Evolutionary conservation across 768 basidiomycete genomes (phyloP).

Genomic region (Pulveroboletus sp.): DNA sequence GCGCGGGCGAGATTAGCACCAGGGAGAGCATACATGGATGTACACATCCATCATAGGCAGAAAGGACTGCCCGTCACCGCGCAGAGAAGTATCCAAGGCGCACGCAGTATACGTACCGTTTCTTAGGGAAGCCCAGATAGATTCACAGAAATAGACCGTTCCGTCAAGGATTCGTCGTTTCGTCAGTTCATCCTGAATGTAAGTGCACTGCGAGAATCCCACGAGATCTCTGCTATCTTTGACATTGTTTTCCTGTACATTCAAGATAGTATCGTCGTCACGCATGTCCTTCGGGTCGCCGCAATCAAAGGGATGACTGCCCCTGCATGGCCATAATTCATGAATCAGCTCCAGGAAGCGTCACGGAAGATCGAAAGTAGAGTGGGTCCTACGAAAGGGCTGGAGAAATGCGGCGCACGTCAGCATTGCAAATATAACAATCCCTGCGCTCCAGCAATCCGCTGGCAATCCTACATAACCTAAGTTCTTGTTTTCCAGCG

Average conservation of each 20-base stretch:
- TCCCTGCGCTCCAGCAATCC: conserved; percentile 86
- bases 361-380: neutral
- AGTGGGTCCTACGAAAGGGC: neutral
- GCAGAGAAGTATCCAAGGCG: neutral
- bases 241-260: conserved; percentile 17
- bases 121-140: conserved; percentile 51
- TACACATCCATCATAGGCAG: conserved; percentile 1
- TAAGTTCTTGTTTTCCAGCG: conserved; percentile 67
- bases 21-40: neutral
- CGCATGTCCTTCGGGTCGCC: conserved; percentile 28
- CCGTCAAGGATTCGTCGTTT: conserved; percentile 68
- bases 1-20: conserved; percentile 5
- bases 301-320: conserved; percentile 75
- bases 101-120: conserved; percentile 46
- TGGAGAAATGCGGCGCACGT: conserved; percentile 47
- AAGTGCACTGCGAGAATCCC: conserved; percentile 30
- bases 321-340: conserved; percentile 37
- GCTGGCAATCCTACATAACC: conserved; percentile 81
- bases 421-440: conserved; percentile 79
- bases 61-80: neutral
- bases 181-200: conserved; percentile 52
- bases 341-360: conserved; percentile 7
- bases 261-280: conserved; percentile 6
- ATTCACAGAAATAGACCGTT: conserved; percentile 48
- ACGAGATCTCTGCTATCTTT: conserved; percentile 33